Base-by-base conservation (phyloP, 768 basidiomycete genomes). In the Coprinopsis cinerea region DNA sequence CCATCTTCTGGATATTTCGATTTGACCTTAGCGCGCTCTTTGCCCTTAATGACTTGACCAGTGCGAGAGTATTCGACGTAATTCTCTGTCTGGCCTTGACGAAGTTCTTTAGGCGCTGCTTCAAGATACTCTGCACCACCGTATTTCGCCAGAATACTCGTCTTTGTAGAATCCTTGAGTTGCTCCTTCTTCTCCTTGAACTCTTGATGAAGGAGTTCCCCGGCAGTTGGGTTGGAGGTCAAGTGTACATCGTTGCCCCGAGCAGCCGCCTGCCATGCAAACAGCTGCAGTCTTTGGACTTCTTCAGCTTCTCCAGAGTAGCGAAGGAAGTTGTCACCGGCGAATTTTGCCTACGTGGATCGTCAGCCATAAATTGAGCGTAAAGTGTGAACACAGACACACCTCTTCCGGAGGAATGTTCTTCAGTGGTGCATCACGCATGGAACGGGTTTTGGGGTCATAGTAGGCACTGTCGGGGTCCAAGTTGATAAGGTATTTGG, bases 1-100 rank as follows among this genome's bases (percentile, higher is more conserved):
- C 93, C 85, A 77, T 98, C 92, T 70, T 99, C 96, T 3, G 88
- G 84, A 66, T 99, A 99, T 67, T 97, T 99, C 25, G 92, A 93
- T 60, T 76, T 77, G 35, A 81, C 82, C 63, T 92, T 92, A 1
- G 83, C 92, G 45, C 82, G 77, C 70, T 98, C 96, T 53, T 82
- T 81, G 25, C 96, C 96, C 68, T 90, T 94, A 57, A 98, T 76
- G 48, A 98, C 78, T 61, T 88, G 83, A 17, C 96, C 96, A 20
- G 89, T 79, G 54, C 92, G 75, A 48, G 92, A 94, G 66, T 97
- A 99, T 69, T 99, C 96, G 39, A 97, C 90, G 54, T 99, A 99
- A 54, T 94, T 80, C 65, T 98, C 96, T 30, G 93, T 95, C 70
- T 98, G 94, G 0, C 96, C 96, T 55, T 85, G 83, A n/a, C 92